Evolutionary conservation across 2,329 filamentous ascomycete species (phyloP).

Genomic region (Fusarium heterosporum): DNA sequence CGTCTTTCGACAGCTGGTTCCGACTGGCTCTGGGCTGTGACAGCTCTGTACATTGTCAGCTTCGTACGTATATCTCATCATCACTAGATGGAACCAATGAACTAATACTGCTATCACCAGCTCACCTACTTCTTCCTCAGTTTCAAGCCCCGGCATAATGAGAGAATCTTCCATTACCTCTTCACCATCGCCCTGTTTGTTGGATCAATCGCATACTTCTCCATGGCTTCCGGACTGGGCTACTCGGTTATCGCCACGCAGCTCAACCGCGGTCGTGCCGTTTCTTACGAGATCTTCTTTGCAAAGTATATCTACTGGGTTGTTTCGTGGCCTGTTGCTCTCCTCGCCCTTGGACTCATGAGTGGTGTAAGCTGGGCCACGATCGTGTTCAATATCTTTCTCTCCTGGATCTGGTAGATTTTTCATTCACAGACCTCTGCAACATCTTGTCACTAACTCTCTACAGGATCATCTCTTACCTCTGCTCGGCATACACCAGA

Average conservation of each 20-base stretch:
- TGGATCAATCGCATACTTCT: constrained; percentile 63
- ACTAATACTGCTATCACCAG: constrained; percentile 45
- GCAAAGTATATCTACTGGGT: constrained; percentile 68
- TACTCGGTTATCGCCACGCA: constrained; percentile 55
- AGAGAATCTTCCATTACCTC: constrained; percentile 68
- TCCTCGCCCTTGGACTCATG: constrained; percentile 61
- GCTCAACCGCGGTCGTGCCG: constrained; percentile 33
- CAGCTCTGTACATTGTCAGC: constrained; percentile 60
- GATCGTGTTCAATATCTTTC: constrained; percentile 62
- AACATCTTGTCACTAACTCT: neutral
- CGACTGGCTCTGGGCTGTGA: constrained; percentile 68
- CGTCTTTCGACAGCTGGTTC: constrained; percentile 61
- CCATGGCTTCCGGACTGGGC: constrained; percentile 64
- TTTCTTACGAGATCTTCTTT: constrained; percentile 64
- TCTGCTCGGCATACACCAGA: constrained; percentile 60
- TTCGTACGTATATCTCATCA: constrained; percentile 53
- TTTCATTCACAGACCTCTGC: neutral
- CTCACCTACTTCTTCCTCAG: constrained; percentile 56
- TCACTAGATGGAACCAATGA: neutral
- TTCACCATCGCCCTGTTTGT: constrained; percentile 62
- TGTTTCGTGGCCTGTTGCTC: constrained; percentile 60
- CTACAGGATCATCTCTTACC: constrained; percentile 58
- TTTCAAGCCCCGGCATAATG: constrained; percentile 58
- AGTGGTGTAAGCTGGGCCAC: constrained; percentile 68
- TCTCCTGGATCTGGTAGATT: constrained; percentile 61